Conservation (phyloP, 805 yeast species). For the Dipodascus albidus region DNA sequence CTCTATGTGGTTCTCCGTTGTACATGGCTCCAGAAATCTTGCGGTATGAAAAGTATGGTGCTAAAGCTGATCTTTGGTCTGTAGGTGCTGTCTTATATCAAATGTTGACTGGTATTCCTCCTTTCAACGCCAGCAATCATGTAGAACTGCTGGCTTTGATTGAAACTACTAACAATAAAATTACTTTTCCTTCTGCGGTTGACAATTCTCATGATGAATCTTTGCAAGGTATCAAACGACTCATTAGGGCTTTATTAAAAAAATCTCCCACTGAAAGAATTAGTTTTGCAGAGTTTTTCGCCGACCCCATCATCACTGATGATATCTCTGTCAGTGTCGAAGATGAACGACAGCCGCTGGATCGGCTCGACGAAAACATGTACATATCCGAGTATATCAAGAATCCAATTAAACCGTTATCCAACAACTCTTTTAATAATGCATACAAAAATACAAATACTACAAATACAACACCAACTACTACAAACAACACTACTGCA, state of each 20-base stretch:
- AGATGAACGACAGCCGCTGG: constrained; percentile 43
- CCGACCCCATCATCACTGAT: constrained; percentile 49
- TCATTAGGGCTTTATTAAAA: constrained; percentile 67
- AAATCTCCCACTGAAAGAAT: constrained; percentile 81
- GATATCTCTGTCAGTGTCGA: constrained; percentile 29
- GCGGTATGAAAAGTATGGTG: constrained; percentile 89
- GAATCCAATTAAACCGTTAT: background rate
- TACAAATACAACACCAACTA: background rate
- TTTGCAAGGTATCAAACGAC: constrained; percentile 50
- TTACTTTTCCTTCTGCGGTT: constrained; percentile 54
- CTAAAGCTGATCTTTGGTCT: constrained; percentile 96
- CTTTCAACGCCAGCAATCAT: constrained; percentile 88
- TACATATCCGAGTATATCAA: constrained; percentile 72
- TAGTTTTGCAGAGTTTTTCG: constrained; percentile 80
- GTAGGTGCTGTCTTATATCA: constrained; percentile 95
- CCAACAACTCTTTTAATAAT: background rate
- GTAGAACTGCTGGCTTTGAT: constrained; percentile 80
- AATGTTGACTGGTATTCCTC: constrained; percentile 95
- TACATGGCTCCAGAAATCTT: constrained; percentile 98
- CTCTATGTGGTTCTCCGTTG: constrained; percentile 93
- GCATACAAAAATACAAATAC: background rate
- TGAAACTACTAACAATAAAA: constrained; percentile 67
- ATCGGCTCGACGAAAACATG: constrained; percentile 63
- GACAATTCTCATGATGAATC: constrained; percentile 36
- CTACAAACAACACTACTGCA: background rate